Evolutionary conservation across 2,329 filamentous ascomycete species (phyloP), one percentile per base, ranked within the genome.

Genomic region (Alternaria brassicicola): DNA sequence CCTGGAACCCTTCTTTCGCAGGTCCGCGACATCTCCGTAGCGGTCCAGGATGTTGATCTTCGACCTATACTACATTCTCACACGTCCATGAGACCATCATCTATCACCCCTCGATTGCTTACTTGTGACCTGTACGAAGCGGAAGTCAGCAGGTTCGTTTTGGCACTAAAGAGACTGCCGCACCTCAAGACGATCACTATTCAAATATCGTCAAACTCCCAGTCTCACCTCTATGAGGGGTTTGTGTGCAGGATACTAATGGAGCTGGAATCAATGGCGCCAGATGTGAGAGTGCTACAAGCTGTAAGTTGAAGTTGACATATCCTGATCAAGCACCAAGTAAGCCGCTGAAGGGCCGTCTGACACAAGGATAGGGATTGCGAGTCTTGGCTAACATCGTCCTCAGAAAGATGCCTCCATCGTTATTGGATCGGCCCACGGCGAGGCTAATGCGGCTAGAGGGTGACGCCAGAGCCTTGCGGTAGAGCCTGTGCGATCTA

Each of bases 231-330:
- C 5, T 46, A 46, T 10, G 17, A 17, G 17, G 28, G 33, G 4
- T 46, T 46, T 1, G 17, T 46, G 0, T 33, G 17, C 10, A 46
- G 26, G 5, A 0, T 46, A 2, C n/a, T 46, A 26, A 3, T 3
- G 1, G 42, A 19, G 2, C 4, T 19, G 3, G 6, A 19, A n/a
- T 31, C 1, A 3, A 31, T 0, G 15, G 15, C 2, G n/a, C 19
- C 10, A 9, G 1, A 31, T 5, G 10, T 15, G 1, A 17, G 26
- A 17, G 10, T 46, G 8, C 2, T 31, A 31, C 42, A 31, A 0
- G 42, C 3, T 17, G 2, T 21, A 15, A n/a, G 19, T 6, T 4
- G 9, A 3, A 2, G 9, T 3, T 46, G 10, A 0, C 21, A 4
- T 31, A 21, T 15, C 3, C 5, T 15, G 3, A 9, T 4, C 7